Evolutionary conservation across 805 yeast genomes (phyloP).

Genomic region (Clavispora vitiphila): DNA sequence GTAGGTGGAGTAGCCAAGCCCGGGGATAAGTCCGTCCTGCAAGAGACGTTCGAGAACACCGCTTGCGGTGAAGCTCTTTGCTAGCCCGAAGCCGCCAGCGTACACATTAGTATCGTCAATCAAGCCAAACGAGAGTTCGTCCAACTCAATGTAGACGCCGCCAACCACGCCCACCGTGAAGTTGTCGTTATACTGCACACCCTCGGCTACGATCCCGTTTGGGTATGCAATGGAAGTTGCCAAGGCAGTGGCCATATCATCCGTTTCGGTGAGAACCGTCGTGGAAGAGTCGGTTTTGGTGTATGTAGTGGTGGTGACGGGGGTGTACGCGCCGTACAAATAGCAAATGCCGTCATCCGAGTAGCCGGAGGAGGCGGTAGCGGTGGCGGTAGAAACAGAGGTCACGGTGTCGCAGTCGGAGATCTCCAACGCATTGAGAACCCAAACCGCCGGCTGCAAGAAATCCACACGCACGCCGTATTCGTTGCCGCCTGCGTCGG

Average conservation of each 20-base stretch:
- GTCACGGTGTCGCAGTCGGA: constrained; percentile 21
- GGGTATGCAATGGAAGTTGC: constrained; percentile 24
- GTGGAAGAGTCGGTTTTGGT: constrained; percentile 8
- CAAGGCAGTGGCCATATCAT: constrained; percentile 3
- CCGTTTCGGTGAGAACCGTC: constrained; percentile 9
- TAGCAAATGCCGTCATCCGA: constrained; percentile 25
- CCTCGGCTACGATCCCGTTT: constrained; percentile 22
- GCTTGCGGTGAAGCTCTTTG: constrained; percentile 20
- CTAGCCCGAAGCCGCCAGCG: constrained; percentile 35
- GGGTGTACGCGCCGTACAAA: constrained; percentile 20
- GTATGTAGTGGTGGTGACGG: constrained; percentile 8
- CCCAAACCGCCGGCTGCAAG: constrained; percentile 38
- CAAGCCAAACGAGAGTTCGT: constrained; percentile 24
- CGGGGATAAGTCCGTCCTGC: constrained; percentile 17
- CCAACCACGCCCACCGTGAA: constrained; percentile 15
- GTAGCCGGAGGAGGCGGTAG: no score
- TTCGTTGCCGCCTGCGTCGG: constrained; percentile 9
- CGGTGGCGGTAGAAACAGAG: not conserved
- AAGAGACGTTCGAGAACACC: constrained; percentile 26
- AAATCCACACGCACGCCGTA: constrained; percentile 25
- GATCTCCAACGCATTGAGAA: constrained; percentile 22
- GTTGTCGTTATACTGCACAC: constrained; percentile 22
- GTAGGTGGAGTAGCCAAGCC: constrained; percentile 33
- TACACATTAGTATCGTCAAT: constrained; percentile 18
- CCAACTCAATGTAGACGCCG: constrained; percentile 10